Conservation (phyloP, 2,329 filamentous ascomycete genomes). For the Neonectria sp. region DNA sequence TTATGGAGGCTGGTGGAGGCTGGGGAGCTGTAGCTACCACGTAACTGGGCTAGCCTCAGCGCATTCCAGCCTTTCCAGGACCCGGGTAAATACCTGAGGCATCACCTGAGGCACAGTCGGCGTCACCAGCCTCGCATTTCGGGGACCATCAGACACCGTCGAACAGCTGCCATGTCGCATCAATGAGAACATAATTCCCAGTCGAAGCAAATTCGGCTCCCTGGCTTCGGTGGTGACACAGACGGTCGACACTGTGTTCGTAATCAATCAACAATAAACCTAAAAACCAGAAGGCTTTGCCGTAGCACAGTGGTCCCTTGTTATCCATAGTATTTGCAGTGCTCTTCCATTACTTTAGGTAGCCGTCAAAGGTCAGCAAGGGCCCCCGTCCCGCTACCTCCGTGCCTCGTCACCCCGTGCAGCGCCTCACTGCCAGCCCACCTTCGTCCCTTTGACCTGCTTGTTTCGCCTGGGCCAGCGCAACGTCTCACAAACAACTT, state of each 20-base stretch:
- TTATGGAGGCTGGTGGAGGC: slow-evolving; percentile 5
- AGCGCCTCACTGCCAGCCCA: slow-evolving; percentile 42
- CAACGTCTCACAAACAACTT: slow-evolving; percentile 47
- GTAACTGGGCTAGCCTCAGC: slow-evolving; percentile 17
- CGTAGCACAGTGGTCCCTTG: not conserved
- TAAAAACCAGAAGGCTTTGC: slow-evolving; percentile 7
- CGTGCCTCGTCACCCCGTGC: slow-evolving; percentile 51
- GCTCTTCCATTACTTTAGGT: slow-evolving; percentile 27
- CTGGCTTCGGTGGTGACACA: slow-evolving; percentile 3
- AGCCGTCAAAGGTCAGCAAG: slow-evolving; percentile 31
- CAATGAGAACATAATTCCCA: slow-evolving; percentile 1
- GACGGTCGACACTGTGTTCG: slow-evolving; percentile 9
- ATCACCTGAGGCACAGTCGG: slow-evolving; percentile 32
- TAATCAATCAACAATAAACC: slow-evolving; percentile 27
- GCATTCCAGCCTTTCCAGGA: slow-evolving; percentile 12
- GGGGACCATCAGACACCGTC: slow-evolving; percentile 16
- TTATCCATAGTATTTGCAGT: slow-evolving; percentile 9
- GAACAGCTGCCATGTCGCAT: slow-evolving; percentile 23
- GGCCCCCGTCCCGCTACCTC: slow-evolving; percentile 37
- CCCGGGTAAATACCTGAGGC: slow-evolving; percentile 28
- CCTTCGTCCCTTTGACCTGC: slow-evolving; percentile 32
- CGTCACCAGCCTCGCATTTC: slow-evolving; percentile 31
- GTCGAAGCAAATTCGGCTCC: slow-evolving; percentile 11
- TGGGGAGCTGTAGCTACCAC: slow-evolving; percentile 10
- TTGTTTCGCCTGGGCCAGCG: slow-evolving; percentile 50